Evolutionary conservation across 176 grass and related monocot species (phyloP).

Genomic region (Puya raimondii): DNA sequence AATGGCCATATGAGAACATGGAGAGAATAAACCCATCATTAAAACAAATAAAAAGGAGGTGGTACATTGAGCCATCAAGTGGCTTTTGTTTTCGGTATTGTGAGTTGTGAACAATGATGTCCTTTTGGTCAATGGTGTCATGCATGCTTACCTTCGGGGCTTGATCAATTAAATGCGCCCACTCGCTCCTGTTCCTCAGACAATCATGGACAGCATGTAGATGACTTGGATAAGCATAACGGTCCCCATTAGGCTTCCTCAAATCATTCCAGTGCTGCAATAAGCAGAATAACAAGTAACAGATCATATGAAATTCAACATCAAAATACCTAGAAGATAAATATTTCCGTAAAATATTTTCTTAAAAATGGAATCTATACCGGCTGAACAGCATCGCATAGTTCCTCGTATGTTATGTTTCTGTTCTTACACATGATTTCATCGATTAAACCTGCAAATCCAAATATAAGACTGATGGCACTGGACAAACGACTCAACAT

Average conservation of each 20-base stretch:
- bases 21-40: background rate
- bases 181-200: constrained; percentile 64
- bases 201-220: constrained; percentile 69
- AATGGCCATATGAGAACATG: background rate
- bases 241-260: constrained; percentile 58
- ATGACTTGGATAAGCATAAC: constrained; percentile 39
- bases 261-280: constrained; percentile 61
- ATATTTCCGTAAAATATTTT: background rate
- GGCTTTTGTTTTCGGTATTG: background rate
- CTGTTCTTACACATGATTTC: constrained; percentile 52
- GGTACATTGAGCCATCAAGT: background rate
- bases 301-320: background rate
- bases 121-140: background rate
- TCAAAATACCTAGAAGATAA: background rate
- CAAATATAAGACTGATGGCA: constrained; percentile 4
- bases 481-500: constrained; percentile 1
- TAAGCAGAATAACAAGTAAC: constrained; percentile 5
- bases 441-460: constrained; percentile 75
- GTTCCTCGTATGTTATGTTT: constrained; percentile 63
- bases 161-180: constrained; percentile 74
- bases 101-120: background rate
- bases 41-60: background rate
- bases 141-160: constrained; percentile 42
- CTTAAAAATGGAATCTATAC: constrained; percentile 28
- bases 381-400: constrained; percentile 53